phyloP scores from a whole-genome alignment of 371 early-diverging fungal genomes.

The Ecytonucleospora hepatopenaei region DNA sequence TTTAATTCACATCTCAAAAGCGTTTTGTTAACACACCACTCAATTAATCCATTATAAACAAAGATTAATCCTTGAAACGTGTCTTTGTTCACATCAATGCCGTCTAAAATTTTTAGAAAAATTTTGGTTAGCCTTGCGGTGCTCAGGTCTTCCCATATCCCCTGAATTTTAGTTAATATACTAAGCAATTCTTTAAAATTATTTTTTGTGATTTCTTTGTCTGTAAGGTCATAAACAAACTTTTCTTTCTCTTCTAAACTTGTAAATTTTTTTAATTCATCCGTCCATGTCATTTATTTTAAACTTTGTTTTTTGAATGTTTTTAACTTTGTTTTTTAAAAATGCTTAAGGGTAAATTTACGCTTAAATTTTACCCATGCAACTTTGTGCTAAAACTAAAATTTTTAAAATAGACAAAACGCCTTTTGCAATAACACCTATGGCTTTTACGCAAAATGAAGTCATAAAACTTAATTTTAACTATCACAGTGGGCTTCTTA shows the following conservation, averaged over 20 bases:
- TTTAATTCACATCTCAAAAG: conserved; percentile 52
- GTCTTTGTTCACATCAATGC: conserved; percentile 14
- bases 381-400: neutral
- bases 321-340: neutral
- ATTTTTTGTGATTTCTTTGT: conserved; percentile 1
- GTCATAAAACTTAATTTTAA: conserved; percentile 3
- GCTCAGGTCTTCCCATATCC: conserved; percentile 36
- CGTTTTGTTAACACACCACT: conserved; percentile 53
- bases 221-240: neutral
- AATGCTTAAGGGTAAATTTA: neutral
- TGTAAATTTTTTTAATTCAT: neutral
- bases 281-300: neutral
- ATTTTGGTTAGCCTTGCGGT: conserved; percentile 50
- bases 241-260: conserved; percentile 17
- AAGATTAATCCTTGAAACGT: conserved; percentile 11
- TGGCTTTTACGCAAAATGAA: neutral
- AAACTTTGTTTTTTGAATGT: neutral
- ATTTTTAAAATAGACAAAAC: neutral
- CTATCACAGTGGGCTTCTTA: conserved; percentile 12
- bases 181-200: conserved; percentile 4
- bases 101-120: conserved; percentile 40
- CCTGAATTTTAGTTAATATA: conserved; percentile 2
- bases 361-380: neutral
- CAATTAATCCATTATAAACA: conserved; percentile 44
- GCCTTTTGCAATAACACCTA: conserved; percentile 15